A percentile compares a stretch with the other conserved stretches of the same genome.
Evolutionary conservation across 2,329 filamentous ascomycete species (phyloP).

Genomic region (Fusarium tupiense): DNA sequence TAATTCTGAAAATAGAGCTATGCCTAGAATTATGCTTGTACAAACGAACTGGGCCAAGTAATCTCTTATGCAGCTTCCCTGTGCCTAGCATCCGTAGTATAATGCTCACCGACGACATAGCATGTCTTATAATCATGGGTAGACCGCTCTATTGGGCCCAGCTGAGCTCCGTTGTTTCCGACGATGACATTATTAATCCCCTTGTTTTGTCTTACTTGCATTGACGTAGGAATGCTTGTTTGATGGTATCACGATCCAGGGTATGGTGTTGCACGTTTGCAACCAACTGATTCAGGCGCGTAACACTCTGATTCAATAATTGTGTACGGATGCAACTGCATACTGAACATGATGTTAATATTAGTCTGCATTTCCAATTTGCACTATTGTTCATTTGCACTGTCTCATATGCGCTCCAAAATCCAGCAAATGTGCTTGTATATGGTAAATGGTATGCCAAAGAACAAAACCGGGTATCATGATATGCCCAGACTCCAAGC

Average conservation of each 20-base stretch:
- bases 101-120: conserved; percentile 6
- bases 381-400: neutral
- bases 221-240: neutral
- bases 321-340: neutral
- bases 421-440: neutral
- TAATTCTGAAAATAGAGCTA: conserved; percentile 4
- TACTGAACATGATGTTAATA: neutral
- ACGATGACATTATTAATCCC: neutral
- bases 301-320: neutral
- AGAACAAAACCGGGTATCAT: neutral
- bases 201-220: neutral
- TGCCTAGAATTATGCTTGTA: neutral
- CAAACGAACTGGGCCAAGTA: neutral
- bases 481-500: neutral
- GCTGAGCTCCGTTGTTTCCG: conserved; percentile 18
- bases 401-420: neutral
- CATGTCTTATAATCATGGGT: conserved; percentile 4
- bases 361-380: neutral
- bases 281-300: neutral
- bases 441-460: neutral
- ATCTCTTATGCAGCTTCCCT: conserved; percentile 11
- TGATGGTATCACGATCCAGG: conserved; percentile 1
- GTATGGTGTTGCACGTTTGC: conserved; percentile 1
- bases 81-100: conserved; percentile 11
- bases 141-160: conserved; percentile 11